These are phyloP conservation scores for Apiospora kogelbergensis DNA, from an alignment of 2,329 filamentous ascomycete species.

Conservation along the genomic window DNA sequence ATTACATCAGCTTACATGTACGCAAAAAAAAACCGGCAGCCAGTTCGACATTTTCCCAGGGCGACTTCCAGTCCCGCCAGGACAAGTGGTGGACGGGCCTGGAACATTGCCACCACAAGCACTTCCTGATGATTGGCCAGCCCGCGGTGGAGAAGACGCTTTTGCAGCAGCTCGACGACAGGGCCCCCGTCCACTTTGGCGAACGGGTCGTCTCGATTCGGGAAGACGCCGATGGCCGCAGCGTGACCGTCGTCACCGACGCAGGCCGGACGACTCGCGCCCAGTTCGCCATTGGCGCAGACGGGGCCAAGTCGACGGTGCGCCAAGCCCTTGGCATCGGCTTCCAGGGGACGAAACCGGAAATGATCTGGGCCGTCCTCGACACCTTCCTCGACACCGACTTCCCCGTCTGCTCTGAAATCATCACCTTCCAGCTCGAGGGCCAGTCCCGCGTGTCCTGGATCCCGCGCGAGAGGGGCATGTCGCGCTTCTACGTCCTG, in stretches of 20 bases:
- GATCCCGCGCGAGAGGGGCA: constrained; percentile 47
- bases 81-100: constrained; percentile 48
- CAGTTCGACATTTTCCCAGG: constrained; percentile 46
- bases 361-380: constrained; percentile 50
- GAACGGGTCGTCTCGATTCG: constrained; percentile 35
- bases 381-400: constrained; percentile 50
- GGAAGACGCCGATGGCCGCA: constrained; percentile 16
- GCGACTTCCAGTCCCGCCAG: constrained; percentile 47
- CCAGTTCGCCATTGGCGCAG: constrained; percentile 50
- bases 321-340: constrained; percentile 38
- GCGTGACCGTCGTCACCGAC: constrained; percentile 29
- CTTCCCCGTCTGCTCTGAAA: constrained; percentile 45
- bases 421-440: constrained; percentile 46
- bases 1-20: background rate
- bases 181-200: constrained; percentile 33
- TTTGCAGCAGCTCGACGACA: constrained; percentile 29
- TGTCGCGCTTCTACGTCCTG: constrained; percentile 47
- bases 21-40: constrained; percentile 33
- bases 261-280: constrained; percentile 33
- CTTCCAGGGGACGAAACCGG: constrained; percentile 47
- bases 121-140: constrained; percentile 52
- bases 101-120: constrained; percentile 44
- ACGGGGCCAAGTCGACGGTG: constrained; percentile 50
- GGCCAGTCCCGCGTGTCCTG: constrained; percentile 47
- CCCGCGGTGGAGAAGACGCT: constrained; percentile 43